Conservation (phyloP, 148 eudicot species). For the Linanthus parryae region DNA sequence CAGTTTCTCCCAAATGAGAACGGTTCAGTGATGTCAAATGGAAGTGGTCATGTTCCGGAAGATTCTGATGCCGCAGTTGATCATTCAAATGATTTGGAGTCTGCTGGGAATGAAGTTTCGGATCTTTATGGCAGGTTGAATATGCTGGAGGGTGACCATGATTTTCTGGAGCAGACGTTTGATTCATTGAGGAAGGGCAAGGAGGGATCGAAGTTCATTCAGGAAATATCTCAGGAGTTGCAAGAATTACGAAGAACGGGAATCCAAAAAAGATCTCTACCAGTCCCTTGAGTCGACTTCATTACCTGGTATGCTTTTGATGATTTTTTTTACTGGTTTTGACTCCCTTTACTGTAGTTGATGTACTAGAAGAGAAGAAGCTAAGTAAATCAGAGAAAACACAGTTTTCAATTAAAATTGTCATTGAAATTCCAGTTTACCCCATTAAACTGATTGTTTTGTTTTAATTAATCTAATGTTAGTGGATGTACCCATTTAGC, state of each 20-base stretch:
- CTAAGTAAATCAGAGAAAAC: neutral
- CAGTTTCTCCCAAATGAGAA: neutral
- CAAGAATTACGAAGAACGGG: conserved; percentile 27
- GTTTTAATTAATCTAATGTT: no score
- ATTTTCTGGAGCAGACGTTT: conserved; percentile 23
- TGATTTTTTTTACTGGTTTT: neutral
- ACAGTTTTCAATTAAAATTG: no score
- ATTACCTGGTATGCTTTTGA: conserved; percentile 15
- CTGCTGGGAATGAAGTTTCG: conserved; percentile 21
- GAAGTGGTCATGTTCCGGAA: conserved; percentile 3
- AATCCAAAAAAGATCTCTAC: conserved; percentile 17
- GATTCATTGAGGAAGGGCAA: conserved; percentile 22
- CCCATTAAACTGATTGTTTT: no score
- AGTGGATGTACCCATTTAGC: no score
- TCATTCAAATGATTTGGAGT: conserved; percentile 6
- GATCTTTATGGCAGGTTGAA: conserved; percentile 25
- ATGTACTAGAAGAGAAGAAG: neutral
- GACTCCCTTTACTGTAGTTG: neutral
- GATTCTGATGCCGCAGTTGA: conserved; percentile 6
- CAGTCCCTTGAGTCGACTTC: conserved; percentile 9
- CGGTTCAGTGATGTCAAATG: conserved; percentile 11
- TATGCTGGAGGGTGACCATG: conserved; percentile 28
- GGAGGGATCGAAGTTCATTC: conserved; percentile 25
- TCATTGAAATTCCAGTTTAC: no score
- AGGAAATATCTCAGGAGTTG: conserved; percentile 24